These are phyloP conservation scores for Claviceps cyperi DNA, from an alignment of 2,329 filamentous ascomycete genomes.

Conservation along the genomic window DNA sequence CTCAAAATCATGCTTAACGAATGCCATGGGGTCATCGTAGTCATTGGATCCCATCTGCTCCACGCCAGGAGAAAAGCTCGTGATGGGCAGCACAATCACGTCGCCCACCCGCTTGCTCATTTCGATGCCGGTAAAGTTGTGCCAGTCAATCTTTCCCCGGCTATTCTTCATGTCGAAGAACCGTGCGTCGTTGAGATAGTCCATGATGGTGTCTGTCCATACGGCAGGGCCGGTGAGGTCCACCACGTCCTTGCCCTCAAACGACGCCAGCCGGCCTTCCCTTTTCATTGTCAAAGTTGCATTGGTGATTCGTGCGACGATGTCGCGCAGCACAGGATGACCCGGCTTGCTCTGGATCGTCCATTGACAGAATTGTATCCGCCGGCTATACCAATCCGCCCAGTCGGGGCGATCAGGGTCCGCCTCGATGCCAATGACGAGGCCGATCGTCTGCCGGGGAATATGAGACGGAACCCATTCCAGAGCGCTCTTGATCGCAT, in stretches of 20 bases:
- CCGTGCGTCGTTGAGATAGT: constrained; percentile 81
- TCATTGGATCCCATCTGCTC: constrained; percentile 85
- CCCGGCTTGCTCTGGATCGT: constrained; percentile 93
- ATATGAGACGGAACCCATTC: constrained; percentile 78
- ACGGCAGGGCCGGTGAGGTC: constrained; percentile 89
- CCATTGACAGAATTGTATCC: constrained; percentile 98
- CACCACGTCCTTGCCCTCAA: constrained; percentile 59
- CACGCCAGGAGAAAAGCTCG: constrained; percentile 91
- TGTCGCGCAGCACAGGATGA: constrained; percentile 77
- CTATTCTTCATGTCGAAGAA: constrained; percentile 71
- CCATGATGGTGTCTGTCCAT: constrained; percentile 87
- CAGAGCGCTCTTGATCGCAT: constrained; percentile 64
- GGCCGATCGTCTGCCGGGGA: constrained; percentile 61
- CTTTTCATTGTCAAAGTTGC: constrained; percentile 63
- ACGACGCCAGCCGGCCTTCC: constrained; percentile 45
- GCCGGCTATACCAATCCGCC: constrained; percentile 87
- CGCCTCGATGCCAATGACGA: constrained; percentile 90
- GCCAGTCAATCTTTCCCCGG: constrained; percentile 63
- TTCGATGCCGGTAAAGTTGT: constrained; percentile 80
- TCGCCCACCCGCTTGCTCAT: constrained; percentile 78
- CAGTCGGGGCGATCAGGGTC: constrained; percentile 89
- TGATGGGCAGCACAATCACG: constrained; percentile 86
- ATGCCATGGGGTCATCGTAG: constrained; percentile 85
- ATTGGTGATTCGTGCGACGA: constrained; percentile 74
- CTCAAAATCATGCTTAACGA: constrained; percentile 94